Base-by-base conservation (phyloP, 305 asterid species). In the Fraxinus dipetala region DNA sequence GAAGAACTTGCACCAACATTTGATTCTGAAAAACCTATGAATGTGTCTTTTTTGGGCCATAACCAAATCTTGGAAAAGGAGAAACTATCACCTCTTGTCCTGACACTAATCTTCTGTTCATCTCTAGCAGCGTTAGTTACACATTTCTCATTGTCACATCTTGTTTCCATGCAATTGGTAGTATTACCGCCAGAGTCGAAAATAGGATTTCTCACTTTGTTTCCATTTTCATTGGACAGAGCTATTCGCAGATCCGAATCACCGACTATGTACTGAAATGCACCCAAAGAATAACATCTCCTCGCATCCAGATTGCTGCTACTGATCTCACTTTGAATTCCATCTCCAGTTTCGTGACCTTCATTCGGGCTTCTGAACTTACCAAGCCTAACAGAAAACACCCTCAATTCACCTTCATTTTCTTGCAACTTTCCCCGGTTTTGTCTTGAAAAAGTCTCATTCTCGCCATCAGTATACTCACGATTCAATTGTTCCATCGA, bases 61-160 rank as follows among this genome's bases (percentile, higher is more conserved):
- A 91, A 88, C 97, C 97, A 91, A 72, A 93, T 90, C 90, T 90
- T 91, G 75, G 94, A 93, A 70, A 91, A 90, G 75, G 95, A 93
- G 79, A 81, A 91, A 76, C 95, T 93, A 14, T 93, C 97, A 5
- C 91, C 90, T 86, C 89, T 82, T 70, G 87, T 84, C 85, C 90
- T 83, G 26, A 69, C 81, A 73, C 83, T 85, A 16, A 92, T 91
- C 87, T 81, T 85, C 73, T 88, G 85, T 1, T 86, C 92, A 54
- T 90, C 91, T 16, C 43, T 80, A 32, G 79, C 92, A 28, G 35
- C 43, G 45, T 32, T 82, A 77, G 67, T 30, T 30, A 30, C 48
- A 72, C 26, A 63, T 5, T 40, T 78, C 22, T 76, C 88, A 1
- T 83, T 82, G 5, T 80, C 79, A 32, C 13, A 16, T 54, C 67